These are phyloP conservation scores for Eurotiales sp. DNA, from an alignment of 2,329 filamentous ascomycete species.

Conservation along the genomic window DNA sequence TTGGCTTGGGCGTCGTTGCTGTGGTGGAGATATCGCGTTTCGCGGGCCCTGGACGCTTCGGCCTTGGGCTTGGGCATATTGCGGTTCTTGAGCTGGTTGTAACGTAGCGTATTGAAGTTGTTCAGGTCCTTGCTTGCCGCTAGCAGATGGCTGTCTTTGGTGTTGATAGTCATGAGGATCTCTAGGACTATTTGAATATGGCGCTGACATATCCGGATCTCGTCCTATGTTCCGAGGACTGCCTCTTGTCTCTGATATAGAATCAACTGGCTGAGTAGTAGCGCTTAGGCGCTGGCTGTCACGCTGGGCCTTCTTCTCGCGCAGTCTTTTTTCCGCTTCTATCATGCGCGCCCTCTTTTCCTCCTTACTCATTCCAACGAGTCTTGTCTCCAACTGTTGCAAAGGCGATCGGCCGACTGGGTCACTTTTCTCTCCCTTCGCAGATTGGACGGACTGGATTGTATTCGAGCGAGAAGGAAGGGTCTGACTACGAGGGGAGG, in stretches of 20 bases:
- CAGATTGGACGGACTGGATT: conserved; percentile 26
- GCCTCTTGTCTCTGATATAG: conserved; percentile 12
- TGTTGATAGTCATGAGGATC: conserved; percentile 15
- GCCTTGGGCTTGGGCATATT: conserved; percentile 19
- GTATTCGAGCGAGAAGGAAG: conserved; percentile 30
- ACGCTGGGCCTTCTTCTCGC: conserved; percentile 49
- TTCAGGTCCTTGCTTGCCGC: background rate
- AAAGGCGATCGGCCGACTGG: conserved; percentile 84
- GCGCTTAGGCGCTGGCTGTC: conserved; percentile 21
- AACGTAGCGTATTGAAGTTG: conserved; percentile 20
- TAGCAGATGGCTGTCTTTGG: conserved; percentile 5
- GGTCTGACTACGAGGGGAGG: conserved; percentile 19
- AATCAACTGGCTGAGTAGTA: conserved; percentile 12
- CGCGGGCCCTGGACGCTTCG: conserved; percentile 17
- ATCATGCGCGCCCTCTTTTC: conserved; percentile 83
- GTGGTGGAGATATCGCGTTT: conserved; percentile 17
- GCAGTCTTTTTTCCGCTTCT: conserved; percentile 71
- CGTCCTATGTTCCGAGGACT: conserved; percentile 11
- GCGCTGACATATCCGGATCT: background rate
- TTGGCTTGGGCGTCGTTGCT: background rate
- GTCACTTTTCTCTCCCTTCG: conserved; percentile 35
- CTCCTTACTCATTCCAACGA: conserved; percentile 92
- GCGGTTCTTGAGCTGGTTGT: conserved; percentile 19
- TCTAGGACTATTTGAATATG: background rate
- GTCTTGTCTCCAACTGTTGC: conserved; percentile 85